These are phyloP conservation scores for Picochlorum sp. DNA, from an alignment of 139 green algal species.

Conservation along the genomic window DNA sequence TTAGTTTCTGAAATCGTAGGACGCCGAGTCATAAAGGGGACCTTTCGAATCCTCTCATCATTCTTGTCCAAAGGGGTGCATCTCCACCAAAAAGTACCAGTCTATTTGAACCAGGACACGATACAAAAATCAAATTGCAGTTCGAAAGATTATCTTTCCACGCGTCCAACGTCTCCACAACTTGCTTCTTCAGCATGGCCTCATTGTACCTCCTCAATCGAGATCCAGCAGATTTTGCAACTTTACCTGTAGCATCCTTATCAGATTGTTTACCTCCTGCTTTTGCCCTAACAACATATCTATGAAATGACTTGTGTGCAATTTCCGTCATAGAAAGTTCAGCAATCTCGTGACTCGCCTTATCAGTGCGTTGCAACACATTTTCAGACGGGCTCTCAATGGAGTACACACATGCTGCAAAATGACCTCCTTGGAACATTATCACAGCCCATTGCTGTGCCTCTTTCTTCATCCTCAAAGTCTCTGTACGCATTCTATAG, in stretches of 20 bases:
- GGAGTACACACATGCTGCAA: slow-evolving; percentile 62
- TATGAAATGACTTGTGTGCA: slow-evolving; percentile 74
- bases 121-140: slow-evolving; percentile 6
- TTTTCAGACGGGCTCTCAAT: background rate
- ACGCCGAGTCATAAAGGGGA: slow-evolving; percentile 65
- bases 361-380: background rate
- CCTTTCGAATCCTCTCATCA: slow-evolving; percentile 37
- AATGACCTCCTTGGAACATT: slow-evolving; percentile 56
- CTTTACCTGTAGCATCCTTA: slow-evolving; percentile 81
- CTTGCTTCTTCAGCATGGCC: slow-evolving; percentile 50
- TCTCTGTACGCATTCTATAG: slow-evolving; percentile 27
- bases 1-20: slow-evolving; percentile 78
- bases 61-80: slow-evolving; percentile 17
- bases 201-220: slow-evolving; percentile 84
- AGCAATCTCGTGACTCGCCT: background rate
- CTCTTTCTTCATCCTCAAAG: slow-evolving; percentile 29
- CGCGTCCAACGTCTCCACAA: slow-evolving; percentile 42
- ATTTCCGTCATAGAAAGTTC: slow-evolving; percentile 19
- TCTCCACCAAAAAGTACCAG: slow-evolving; percentile 22
- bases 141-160: slow-evolving; percentile 43
- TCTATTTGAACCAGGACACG: slow-evolving; percentile 10
- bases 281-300: slow-evolving; percentile 76
- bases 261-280: slow-evolving; percentile 73
- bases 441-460: slow-evolving; percentile 30
- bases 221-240: slow-evolving; percentile 69